Conservation (phyloP, 23 red algal species). For the Gracilaria domingensis region DNA sequence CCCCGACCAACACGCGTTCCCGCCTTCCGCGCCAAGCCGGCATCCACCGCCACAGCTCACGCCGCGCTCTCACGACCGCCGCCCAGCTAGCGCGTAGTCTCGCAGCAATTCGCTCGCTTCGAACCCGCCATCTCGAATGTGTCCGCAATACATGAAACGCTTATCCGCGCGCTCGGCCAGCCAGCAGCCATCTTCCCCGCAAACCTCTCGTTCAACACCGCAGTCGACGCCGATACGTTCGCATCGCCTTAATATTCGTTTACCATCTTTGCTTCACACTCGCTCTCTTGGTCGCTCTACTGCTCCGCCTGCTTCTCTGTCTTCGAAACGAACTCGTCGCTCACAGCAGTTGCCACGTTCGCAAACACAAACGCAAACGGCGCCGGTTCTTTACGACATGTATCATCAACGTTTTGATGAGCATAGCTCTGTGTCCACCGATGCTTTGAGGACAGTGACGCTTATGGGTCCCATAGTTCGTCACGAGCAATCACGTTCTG, state of each 20-base stretch:
- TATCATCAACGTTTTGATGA: slow-evolving; percentile 22
- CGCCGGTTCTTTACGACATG: slow-evolving; percentile 70
- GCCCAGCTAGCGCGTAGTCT: background rate
- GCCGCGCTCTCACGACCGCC: background rate
- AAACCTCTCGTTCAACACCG: background rate
- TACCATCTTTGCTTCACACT: background rate
- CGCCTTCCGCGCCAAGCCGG: background rate
- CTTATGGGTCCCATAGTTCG: slow-evolving; percentile 14
- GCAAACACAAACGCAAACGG: background rate
- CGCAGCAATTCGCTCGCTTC: background rate
- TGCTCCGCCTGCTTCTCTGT: background rate
- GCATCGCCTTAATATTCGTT: slow-evolving; percentile 4
- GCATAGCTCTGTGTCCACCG: background rate
- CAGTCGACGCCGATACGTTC: background rate
- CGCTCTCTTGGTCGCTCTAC: slow-evolving; percentile 10
- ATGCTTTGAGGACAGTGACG: slow-evolving; percentile 30
- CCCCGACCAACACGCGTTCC: background rate
- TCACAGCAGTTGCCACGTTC: background rate
- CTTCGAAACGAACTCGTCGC: background rate
- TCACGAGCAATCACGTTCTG: slow-evolving; percentile 23
- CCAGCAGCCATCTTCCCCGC: background rate
- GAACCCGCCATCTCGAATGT: slow-evolving; percentile 22
- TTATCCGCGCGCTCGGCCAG: slow-evolving; percentile 10
- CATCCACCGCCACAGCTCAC: background rate
- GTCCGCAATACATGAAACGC: slow-evolving; percentile 3